Conservation (phyloP, 352 stramenopile genomes). For the Pythium aristosporum region DNA sequence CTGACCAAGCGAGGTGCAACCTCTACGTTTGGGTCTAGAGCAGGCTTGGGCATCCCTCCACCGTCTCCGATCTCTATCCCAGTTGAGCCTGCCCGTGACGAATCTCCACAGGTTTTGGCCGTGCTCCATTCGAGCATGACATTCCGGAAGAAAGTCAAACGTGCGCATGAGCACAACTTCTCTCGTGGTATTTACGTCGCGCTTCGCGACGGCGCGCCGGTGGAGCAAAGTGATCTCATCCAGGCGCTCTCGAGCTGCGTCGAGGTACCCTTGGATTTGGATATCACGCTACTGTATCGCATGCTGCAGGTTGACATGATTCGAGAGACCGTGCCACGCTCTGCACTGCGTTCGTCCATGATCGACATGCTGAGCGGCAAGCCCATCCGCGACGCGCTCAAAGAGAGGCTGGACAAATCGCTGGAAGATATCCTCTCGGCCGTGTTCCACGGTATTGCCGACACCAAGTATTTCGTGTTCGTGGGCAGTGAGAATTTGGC, state of each 20-base stretch:
- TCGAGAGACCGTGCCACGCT: slow-evolving; percentile 30
- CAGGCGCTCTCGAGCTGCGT: slow-evolving; percentile 85
- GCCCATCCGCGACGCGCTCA: slow-evolving; percentile 41
- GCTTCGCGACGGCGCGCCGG: slow-evolving; percentile 62
- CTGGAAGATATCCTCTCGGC: slow-evolving; percentile 65
- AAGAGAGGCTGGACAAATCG: slow-evolving; percentile 66
- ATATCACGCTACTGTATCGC: slow-evolving; percentile 85
- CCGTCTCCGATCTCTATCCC: slow-evolving; percentile 12
- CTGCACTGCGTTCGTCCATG: slow-evolving; percentile 18
- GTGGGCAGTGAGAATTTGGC: slow-evolving; percentile 55
- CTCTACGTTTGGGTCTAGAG: slow-evolving; percentile 10
- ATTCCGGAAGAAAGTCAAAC: slow-evolving; percentile 83
- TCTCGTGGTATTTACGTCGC: slow-evolving; percentile 85
- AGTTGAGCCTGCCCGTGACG: slow-evolving; percentile 5
- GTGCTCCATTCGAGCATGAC: slow-evolving; percentile 31
- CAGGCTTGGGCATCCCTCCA: background rate
- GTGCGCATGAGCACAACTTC: slow-evolving; percentile 87
- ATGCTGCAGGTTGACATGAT: slow-evolving; percentile 66
- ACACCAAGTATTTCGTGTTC: slow-evolving; percentile 87
- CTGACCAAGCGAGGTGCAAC: slow-evolving; percentile 4
- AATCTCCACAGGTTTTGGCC: background rate
- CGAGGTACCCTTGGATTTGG: slow-evolving; percentile 81
- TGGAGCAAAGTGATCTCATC: slow-evolving; percentile 85
- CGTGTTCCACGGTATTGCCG: slow-evolving; percentile 60
- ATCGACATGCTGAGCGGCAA: slow-evolving; percentile 37